Percentiles rank a stretch among this genome's conserved stretches.
These are phyloP conservation scores for Aspergillus fumigatus DNA, from an alignment of 2,329 filamentous ascomycete genomes.

Conservation along the genomic window DNA sequence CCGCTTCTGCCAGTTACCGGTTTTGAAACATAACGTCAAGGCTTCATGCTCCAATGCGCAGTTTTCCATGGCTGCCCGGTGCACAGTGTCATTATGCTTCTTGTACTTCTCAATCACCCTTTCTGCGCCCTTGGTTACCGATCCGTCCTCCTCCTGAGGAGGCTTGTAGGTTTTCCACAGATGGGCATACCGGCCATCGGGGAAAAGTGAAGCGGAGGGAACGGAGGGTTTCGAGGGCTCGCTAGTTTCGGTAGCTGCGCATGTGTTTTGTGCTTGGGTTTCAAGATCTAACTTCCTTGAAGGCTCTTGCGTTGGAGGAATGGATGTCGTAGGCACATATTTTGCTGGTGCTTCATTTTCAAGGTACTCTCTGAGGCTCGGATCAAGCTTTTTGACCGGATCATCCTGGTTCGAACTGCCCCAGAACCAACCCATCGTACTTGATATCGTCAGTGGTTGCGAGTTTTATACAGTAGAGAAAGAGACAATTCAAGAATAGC, in stretches of 20 bases:
- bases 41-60: slow-evolving; percentile 82
- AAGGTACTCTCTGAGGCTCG: slow-evolving; percentile 77
- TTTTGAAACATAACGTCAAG: slow-evolving; percentile 75
- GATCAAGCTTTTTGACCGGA: slow-evolving; percentile 72
- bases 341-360: slow-evolving; percentile 75
- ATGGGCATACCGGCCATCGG: slow-evolving; percentile 73
- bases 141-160: slow-evolving; percentile 63
- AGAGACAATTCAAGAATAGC: neutral
- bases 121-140: slow-evolving; percentile 73
- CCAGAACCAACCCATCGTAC: slow-evolving; percentile 63
- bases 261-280: slow-evolving; percentile 15
- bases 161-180: slow-evolving; percentile 90
- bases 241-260: slow-evolving; percentile 16
- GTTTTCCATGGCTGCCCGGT: slow-evolving; percentile 82
- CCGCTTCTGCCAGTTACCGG: slow-evolving; percentile 62
- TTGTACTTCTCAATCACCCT: slow-evolving; percentile 81
- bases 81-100: slow-evolving; percentile 71
- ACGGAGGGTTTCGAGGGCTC: slow-evolving; percentile 31
- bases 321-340: slow-evolving; percentile 45
- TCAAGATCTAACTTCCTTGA: slow-evolving; percentile 20
- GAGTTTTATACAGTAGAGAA: neutral
- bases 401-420: slow-evolving; percentile 52
- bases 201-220: slow-evolving; percentile 55
- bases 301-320: slow-evolving; percentile 16
- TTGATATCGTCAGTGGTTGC: slow-evolving; percentile 22